phyloP scores from a whole-genome alignment of 2,329 filamentous ascomycete genomes.

The Grosmannia penicillata region DNA sequence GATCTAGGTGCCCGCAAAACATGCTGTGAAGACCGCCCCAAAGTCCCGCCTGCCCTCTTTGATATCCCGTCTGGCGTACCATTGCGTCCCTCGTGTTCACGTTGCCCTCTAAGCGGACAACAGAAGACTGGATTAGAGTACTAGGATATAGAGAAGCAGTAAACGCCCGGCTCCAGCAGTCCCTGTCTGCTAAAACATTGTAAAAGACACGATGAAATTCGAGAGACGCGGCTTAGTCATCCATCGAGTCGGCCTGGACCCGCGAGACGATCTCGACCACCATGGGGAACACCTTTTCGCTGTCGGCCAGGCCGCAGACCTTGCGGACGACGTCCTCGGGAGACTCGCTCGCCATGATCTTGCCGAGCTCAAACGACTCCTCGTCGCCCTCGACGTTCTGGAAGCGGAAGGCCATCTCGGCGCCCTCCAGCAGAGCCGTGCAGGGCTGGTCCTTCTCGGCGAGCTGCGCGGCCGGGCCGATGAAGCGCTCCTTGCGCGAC shows the following conservation, averaged over 20 bases:
- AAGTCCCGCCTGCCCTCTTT: not conserved
- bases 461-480: slow-evolving; percentile 79
- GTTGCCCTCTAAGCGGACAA: not conserved
- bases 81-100: not conserved
- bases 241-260: slow-evolving; percentile 51
- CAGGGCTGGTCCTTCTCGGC: slow-evolving; percentile 65
- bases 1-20: not conserved
- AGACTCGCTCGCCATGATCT: slow-evolving; percentile 63
- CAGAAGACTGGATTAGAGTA: not conserved
- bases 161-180: not conserved
- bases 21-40: not conserved
- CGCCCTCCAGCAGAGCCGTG: slow-evolving; percentile 60
- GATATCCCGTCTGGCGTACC: not conserved
- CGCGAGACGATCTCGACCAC: slow-evolving; percentile 68
- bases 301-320: slow-evolving; percentile 65
- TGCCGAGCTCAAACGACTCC: slow-evolving; percentile 72
- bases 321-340: slow-evolving; percentile 64
- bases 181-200: not conserved
- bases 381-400: slow-evolving; percentile 87
- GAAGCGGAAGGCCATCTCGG: slow-evolving; percentile 90
- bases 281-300: slow-evolving; percentile 62
- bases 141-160: not conserved
- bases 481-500: slow-evolving; percentile 86
- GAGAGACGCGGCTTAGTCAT: slow-evolving; percentile 6
- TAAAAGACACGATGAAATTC: slow-evolving; percentile 1